These are phyloP conservation scores for Phytophthora citricola DNA, from an alignment of 352 stramenopile genomes.

Conservation along the genomic window DNA sequence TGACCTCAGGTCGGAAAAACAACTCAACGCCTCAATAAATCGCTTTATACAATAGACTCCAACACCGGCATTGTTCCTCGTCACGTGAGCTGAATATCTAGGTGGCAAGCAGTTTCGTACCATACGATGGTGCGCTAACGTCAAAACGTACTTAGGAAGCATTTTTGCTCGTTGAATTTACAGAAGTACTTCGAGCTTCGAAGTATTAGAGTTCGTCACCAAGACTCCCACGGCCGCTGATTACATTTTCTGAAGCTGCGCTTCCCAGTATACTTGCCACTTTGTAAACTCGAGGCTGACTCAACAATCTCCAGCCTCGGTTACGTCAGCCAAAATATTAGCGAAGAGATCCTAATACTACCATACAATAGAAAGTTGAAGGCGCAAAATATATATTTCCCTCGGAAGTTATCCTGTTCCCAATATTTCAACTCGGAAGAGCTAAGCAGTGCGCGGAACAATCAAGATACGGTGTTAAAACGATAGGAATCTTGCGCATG, in stretches of 20 bases:
- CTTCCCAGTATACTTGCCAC: neutral
- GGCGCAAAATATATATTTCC: neutral
- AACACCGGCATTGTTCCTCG: too few species aligned
- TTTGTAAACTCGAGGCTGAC: conserved; percentile 12
- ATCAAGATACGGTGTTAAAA: too few species aligned
- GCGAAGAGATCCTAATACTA: neutral
- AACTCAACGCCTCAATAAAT: conserved; percentile 3
- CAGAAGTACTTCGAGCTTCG: too few species aligned
- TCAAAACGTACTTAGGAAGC: too few species aligned
- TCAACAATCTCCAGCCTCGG: conserved; percentile 5
- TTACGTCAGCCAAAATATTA: conserved; percentile 18
- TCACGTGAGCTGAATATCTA: neutral
- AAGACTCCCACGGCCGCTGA: neutral
- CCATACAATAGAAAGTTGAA: neutral
- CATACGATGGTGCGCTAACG: too few species aligned
- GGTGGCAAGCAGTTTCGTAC: too few species aligned
- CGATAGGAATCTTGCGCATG: too few species aligned
- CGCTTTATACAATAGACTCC: too few species aligned
- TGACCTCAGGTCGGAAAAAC: conserved; percentile 18
- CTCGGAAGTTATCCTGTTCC: too few species aligned
- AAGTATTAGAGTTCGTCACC: neutral
- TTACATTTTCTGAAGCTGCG: conserved; percentile 1
- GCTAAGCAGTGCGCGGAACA: too few species aligned
- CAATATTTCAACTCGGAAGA: too few species aligned
- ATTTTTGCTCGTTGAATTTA: too few species aligned